Conservation (phyloP, 2,329 filamentous ascomycete species). For the Emericellopsis cladophorae region DNA sequence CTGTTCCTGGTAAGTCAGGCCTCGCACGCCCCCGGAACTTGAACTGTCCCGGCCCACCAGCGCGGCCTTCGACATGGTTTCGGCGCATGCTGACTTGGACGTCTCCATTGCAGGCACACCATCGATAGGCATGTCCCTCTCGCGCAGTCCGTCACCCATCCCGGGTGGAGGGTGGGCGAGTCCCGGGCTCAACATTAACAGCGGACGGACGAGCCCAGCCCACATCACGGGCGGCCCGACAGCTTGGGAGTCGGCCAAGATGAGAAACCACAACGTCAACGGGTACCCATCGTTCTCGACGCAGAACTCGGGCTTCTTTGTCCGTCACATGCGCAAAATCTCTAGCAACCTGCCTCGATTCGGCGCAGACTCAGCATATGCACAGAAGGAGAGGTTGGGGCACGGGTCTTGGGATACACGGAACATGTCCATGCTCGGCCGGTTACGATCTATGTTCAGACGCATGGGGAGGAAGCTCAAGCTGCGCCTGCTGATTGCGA, state of each 20-base stretch:
- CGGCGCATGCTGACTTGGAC: not conserved
- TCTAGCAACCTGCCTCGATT: conserved; percentile 71
- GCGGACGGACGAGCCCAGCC: conserved; percentile 56
- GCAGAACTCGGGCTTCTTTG: conserved; percentile 78
- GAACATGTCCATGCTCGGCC: conserved; percentile 32
- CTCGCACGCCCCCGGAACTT: not conserved
- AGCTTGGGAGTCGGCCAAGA: conserved; percentile 74
- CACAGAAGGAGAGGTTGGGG: conserved; percentile 67
- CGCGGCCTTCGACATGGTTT: not conserved
- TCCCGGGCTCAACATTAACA: conserved; percentile 63
- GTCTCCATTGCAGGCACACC: conserved; percentile 34
- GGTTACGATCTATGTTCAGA: conserved; percentile 29
- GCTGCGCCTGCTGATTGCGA: conserved; percentile 44
- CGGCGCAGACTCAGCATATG: conserved; percentile 40
- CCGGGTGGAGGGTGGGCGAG: conserved; percentile 82
- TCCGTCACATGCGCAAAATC: conserved; percentile 67
- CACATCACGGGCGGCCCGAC: conserved; percentile 44
- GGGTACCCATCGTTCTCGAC: conserved; percentile 71
- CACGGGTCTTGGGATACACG: conserved; percentile 34
- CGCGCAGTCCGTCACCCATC: conserved; percentile 75
- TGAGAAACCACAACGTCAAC: conserved; percentile 59
- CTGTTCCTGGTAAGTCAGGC: conserved; percentile 38
- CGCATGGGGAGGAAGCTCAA: conserved; percentile 54
- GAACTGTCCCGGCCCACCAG: too few species aligned
- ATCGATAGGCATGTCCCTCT: conserved; percentile 61